Conservation (phyloP, 139 green algal species). For the Marvania coccoides region DNA sequence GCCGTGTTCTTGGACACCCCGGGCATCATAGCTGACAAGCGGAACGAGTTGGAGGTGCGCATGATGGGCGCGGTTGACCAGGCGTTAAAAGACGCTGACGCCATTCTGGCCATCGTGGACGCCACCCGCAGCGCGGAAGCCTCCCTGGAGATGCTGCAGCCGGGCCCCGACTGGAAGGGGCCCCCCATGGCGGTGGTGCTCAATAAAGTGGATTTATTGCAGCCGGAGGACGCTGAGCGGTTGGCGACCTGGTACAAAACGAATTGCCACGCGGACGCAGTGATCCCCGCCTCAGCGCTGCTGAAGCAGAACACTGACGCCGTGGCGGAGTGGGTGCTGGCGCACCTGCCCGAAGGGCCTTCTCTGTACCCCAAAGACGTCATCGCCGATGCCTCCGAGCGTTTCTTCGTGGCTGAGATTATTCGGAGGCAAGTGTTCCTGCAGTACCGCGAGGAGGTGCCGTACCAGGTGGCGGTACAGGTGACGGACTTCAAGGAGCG, state of each 20-base stretch:
- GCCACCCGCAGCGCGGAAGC: slow-evolving; percentile 27
- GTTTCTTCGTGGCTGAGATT: slow-evolving; percentile 96
- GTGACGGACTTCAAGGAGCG: slow-evolving; percentile 74
- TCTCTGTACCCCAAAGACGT: slow-evolving; percentile 80
- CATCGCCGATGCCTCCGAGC: slow-evolving; percentile 79
- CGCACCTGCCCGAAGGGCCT: slow-evolving; percentile 64
- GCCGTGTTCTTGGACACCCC: slow-evolving; percentile 93
- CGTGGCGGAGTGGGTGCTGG: slow-evolving; percentile 60
- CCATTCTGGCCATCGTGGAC: slow-evolving; percentile 76
- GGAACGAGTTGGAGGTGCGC: slow-evolving; percentile 78
- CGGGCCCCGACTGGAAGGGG: slow-evolving; percentile 40
- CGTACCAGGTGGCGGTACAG: slow-evolving; percentile 74
- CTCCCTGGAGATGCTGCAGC: slow-evolving; percentile 67
- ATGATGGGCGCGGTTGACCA: slow-evolving; percentile 86
- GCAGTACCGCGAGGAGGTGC: slow-evolving; percentile 86
- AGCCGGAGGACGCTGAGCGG: slow-evolving; percentile 20
- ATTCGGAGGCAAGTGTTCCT: slow-evolving; percentile 94
- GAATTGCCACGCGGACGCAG: slow-evolving; percentile 6
- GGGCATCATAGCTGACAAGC: slow-evolving; percentile 61
- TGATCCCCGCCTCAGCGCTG: slow-evolving; percentile 41
- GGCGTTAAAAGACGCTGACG: slow-evolving; percentile 70
- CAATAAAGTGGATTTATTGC: slow-evolving; percentile 74
- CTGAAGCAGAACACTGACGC: slow-evolving; percentile 25
- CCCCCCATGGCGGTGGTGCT: slow-evolving; percentile 74
- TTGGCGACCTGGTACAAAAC: slow-evolving; percentile 43